These are phyloP conservation scores for Psophocarpus tetragonolobus DNA, from an alignment of 306 rosid genomes.

Conservation along the genomic window DNA sequence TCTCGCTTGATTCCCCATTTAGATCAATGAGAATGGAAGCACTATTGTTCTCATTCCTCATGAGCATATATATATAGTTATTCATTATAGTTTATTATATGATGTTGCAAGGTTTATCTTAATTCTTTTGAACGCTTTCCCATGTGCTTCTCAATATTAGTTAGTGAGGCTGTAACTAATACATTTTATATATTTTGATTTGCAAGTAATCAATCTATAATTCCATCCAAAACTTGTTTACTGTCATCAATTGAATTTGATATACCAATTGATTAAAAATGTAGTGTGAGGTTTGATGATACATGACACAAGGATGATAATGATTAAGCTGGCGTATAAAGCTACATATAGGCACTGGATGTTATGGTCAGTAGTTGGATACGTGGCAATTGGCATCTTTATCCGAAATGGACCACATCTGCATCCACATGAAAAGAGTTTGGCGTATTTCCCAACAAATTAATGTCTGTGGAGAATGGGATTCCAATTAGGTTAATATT, in stretches of 20 bases:
- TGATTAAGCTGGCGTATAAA: constrained; percentile 29
- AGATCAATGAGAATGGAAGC: background rate
- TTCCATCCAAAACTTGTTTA: background rate
- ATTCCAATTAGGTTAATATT: constrained; percentile 51
- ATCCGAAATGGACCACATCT: constrained; percentile 41
- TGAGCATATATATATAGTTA: background rate
- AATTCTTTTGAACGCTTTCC: background rate
- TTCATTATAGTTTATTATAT: background rate
- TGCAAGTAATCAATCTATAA: background rate
- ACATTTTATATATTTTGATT: background rate
- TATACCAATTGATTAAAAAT: background rate
- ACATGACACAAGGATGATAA: constrained; percentile 5
- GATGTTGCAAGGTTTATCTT: background rate
- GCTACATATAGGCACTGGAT: constrained; percentile 38
- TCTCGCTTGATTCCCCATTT: constrained; percentile 4
- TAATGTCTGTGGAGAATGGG: constrained; percentile 61
- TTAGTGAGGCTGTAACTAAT: background rate
- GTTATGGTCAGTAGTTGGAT: constrained; percentile 41
- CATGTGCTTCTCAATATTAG: background rate
- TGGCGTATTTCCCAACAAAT: constrained; percentile 36
- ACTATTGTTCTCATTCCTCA: background rate
- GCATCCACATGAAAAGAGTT: background rate
- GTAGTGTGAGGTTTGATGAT: background rate
- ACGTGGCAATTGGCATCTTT: constrained; percentile 46
- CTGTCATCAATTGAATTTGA: background rate